These are phyloP conservation scores for Boletus tylopilopsis DNA, from an alignment of 768 basidiomycete genomes.

Conservation along the genomic window DNA sequence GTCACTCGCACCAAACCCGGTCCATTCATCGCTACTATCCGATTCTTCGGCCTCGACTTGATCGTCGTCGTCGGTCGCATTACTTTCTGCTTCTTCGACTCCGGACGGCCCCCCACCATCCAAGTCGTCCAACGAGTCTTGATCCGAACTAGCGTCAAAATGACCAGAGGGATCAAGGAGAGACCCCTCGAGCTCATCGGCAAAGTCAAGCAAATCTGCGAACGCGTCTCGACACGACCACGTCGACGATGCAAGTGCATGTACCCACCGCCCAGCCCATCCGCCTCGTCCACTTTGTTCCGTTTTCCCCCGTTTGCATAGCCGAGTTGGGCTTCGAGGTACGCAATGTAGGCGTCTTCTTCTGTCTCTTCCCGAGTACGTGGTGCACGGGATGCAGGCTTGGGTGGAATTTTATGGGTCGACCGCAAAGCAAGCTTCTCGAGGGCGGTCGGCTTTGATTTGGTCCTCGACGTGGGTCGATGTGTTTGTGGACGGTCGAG, in stretches of 20 bases:
- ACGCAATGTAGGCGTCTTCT: slow-evolving; percentile 84
- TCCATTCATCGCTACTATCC: slow-evolving; percentile 33
- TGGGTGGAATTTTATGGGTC: slow-evolving; percentile 1
- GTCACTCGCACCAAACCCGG: slow-evolving; percentile 29
- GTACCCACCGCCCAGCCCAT: slow-evolving; percentile 78
- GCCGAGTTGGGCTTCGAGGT: slow-evolving; percentile 77
- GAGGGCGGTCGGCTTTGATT: slow-evolving; percentile 27
- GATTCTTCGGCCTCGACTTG: slow-evolving; percentile 22
- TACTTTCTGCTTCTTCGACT: neutral
- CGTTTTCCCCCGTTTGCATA: slow-evolving; percentile 42
- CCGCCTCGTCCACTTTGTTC: slow-evolving; percentile 52
- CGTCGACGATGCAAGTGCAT: neutral
- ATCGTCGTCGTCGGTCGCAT: neutral
- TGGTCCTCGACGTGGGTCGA: slow-evolving; percentile 9
- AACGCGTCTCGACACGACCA: neutral
- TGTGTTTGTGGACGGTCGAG: neutral
- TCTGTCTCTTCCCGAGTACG: slow-evolving; percentile 47
- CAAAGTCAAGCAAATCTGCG: slow-evolving; percentile 54
- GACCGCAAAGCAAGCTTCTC: slow-evolving; percentile 32
- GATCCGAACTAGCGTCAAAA: neutral
- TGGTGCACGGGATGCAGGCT: slow-evolving; percentile 8
- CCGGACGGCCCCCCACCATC: slow-evolving; percentile 1
- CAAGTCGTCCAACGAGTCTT: neutral
- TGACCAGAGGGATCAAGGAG: neutral
- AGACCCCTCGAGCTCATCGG: slow-evolving; percentile 28